A percentile compares a stretch with the other conserved stretches of the same genome.
These are phyloP conservation scores for Entoloma clypeatum DNA, from an alignment of 1,284 basidiomycete genomes.

Conservation along the genomic window DNA sequence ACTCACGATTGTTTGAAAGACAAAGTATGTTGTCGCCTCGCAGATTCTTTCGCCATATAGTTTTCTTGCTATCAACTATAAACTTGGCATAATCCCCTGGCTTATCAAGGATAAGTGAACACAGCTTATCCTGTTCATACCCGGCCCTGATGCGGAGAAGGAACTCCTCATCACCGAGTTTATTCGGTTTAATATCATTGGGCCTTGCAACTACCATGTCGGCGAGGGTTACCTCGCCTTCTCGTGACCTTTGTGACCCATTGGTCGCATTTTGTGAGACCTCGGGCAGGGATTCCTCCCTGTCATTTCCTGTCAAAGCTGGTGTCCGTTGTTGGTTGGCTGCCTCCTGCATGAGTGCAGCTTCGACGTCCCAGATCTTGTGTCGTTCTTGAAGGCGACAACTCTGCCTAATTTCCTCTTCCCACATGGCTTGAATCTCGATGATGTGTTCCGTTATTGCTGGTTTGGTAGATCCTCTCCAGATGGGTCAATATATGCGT, in stretches of 20 bases:
- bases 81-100: constrained; percentile 17
- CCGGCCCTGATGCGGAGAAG: neutral
- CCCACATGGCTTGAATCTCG: constrained; percentile 5
- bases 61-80: constrained; percentile 14
- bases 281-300: too few species aligned
- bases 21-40: constrained; percentile 15
- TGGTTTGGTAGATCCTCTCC: constrained; percentile 22
- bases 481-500: constrained; percentile 22
- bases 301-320: neutral
- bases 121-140: constrained; percentile 17
- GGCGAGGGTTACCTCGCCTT: constrained; percentile 3
- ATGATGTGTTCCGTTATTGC: constrained; percentile 5
- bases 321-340: neutral
- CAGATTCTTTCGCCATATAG: constrained; percentile 20
- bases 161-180: constrained; percentile 1
- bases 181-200: neutral
- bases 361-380: constrained; percentile 4
- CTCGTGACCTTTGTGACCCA: too few species aligned
- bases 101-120: constrained; percentile 13
- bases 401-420: constrained; percentile 2
- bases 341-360: constrained; percentile 3
- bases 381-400: constrained; percentile 1
- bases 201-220: neutral
- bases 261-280: too few species aligned
- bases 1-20: constrained; percentile 15